phyloP scores from a whole-genome alignment of 2,329 filamentous ascomycete genomes.

The Clarireedia sp. region DNA sequence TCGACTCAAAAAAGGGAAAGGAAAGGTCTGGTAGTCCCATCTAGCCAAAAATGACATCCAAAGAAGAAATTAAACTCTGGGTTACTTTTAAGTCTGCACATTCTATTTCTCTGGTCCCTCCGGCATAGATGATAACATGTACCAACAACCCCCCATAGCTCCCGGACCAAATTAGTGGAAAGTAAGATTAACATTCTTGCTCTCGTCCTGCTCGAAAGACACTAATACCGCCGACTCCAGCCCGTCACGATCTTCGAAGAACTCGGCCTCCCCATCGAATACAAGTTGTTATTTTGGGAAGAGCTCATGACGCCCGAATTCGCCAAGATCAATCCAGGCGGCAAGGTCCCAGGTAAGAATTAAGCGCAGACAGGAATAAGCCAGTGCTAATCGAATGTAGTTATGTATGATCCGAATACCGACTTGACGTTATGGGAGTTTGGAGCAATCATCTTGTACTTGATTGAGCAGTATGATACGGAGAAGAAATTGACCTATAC shows the following conservation, averaged over 20 bases:
- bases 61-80: neutral
- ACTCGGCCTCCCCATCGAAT: slow-evolving; percentile 34
- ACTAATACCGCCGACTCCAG: neutral
- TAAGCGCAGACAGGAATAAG: neutral
- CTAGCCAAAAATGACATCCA: neutral
- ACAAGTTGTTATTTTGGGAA: slow-evolving; percentile 29
- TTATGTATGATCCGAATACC: slow-evolving; percentile 31
- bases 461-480: slow-evolving; percentile 35
- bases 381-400: neutral
- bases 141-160: neutral
- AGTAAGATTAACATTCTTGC: neutral
- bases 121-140: neutral
- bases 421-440: slow-evolving; percentile 38
- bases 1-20: too few relatives aligned
- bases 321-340: slow-evolving; percentile 27
- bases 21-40: too few relatives aligned
- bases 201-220: neutral
- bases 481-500: slow-evolving; percentile 31
- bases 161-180: neutral
- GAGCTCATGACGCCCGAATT: slow-evolving; percentile 35
- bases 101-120: neutral
- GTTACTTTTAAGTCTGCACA: neutral
- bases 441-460: slow-evolving; percentile 38
- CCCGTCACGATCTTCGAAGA: slow-evolving; percentile 36
- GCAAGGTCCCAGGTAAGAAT: slow-evolving; percentile 19